Percentiles rank a stretch among this genome's conserved stretches.
These are phyloP conservation scores for Verticillium klebahnii DNA, from an alignment of 2,329 filamentous ascomycete species.

Conservation along the genomic window DNA sequence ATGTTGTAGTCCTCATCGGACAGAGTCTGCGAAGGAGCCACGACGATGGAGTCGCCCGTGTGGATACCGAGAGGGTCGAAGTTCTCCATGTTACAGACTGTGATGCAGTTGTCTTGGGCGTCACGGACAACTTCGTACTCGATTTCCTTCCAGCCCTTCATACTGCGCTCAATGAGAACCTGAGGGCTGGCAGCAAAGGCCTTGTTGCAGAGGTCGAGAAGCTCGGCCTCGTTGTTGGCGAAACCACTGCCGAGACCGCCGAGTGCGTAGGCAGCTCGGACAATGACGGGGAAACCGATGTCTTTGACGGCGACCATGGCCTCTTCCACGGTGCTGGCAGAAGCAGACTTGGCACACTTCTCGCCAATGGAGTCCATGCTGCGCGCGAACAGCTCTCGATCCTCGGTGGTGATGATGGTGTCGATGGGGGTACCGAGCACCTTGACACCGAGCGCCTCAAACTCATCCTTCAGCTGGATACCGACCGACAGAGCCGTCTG, in stretches of 20 bases:
- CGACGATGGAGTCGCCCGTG: constrained; percentile 96
- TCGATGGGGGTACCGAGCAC: constrained; percentile 96
- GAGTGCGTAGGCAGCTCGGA: constrained; percentile 91
- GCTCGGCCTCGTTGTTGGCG: constrained; percentile 78
- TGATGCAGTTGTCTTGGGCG: constrained; percentile 95
- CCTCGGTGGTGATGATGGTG: constrained; percentile 97
- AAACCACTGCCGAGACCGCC: constrained; percentile 95
- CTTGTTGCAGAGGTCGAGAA: constrained; percentile 86
- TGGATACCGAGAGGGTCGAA: constrained; percentile 98
- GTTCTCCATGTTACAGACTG: constrained; percentile 99
- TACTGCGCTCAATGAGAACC: constrained; percentile 93
- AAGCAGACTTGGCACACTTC: constrained; percentile 96
- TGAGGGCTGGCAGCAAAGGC: constrained; percentile 94
- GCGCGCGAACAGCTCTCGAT: constrained; percentile 92
- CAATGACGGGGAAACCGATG: constrained; percentile 95
- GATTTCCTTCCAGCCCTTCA: constrained; percentile 99
- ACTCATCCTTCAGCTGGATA: constrained; percentile 96
- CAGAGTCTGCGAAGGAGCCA: constrained; percentile 92
- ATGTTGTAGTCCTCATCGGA: constrained; percentile 99
- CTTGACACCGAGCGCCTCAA: constrained; percentile 85
- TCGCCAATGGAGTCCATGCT: constrained; percentile 98
- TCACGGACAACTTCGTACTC: constrained; percentile 98
- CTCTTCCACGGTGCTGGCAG: constrained; percentile 83
- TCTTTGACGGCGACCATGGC: constrained; percentile 81
- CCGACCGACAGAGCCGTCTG: constrained; percentile 96